Conservation (phyloP, 2,329 filamentous ascomycete genomes). For the Pseudocercospora fuligena region DNA sequence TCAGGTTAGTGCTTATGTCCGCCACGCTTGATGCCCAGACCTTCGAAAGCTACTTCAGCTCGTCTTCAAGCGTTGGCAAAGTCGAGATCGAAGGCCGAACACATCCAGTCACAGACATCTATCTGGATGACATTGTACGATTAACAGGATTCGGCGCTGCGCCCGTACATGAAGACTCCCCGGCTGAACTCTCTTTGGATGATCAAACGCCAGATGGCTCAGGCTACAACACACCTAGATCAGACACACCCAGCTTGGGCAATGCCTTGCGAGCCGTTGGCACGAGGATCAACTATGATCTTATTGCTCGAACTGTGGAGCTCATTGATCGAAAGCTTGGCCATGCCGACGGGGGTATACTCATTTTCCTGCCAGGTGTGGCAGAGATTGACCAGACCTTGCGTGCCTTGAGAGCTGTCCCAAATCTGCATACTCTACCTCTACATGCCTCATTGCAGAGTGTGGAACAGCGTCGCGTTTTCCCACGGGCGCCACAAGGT, state of each 20-base stretch:
- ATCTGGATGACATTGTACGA: constrained; percentile 83
- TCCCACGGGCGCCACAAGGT: constrained; percentile 73
- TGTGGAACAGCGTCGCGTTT: constrained; percentile 84
- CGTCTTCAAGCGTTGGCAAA: constrained; percentile 63
- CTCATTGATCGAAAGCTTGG: constrained; percentile 80
- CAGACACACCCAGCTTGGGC: constrained; percentile 39
- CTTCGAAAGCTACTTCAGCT: constrained; percentile 80
- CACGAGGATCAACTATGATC: constrained; percentile 86
- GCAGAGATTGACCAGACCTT: constrained; percentile 87
- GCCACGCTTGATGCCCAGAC: constrained; percentile 88
- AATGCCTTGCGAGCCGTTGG: constrained; percentile 55
- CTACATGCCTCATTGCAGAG: constrained; percentile 92
- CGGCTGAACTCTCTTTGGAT: constrained; percentile 42
- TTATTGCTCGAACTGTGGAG: constrained; percentile 79
- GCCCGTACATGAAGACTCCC: constrained; percentile 48
- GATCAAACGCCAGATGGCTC: constrained; percentile 43
- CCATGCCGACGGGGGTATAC: constrained; percentile 77
- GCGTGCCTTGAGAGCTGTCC: constrained; percentile 66
- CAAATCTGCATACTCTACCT: constrained; percentile 77
- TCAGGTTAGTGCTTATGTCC: constrained; percentile 95
- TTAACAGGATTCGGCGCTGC: constrained; percentile 69
- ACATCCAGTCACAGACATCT: constrained; percentile 86
- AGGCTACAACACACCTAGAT: constrained; percentile 27
- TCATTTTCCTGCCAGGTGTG: constrained; percentile 94
- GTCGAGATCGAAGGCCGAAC: constrained; percentile 90